Evolutionary conservation across 2,329 filamentous ascomycete species (phyloP).

Genomic region (Beauveria brongniartii): DNA sequence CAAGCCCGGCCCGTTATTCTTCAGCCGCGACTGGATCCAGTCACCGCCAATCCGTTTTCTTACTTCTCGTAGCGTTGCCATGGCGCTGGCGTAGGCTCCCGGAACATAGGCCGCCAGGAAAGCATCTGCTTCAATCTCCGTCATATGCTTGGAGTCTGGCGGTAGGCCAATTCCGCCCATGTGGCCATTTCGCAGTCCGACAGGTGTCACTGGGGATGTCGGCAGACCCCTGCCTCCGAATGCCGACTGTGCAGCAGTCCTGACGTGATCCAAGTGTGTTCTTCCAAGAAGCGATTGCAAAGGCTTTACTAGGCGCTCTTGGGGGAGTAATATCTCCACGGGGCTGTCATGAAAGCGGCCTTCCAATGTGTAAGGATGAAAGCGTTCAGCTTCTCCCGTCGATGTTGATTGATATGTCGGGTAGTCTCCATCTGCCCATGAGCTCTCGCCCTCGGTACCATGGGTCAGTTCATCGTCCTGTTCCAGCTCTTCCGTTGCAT

Average conservation of each 20-base stretch:
- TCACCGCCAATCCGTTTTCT: constrained; percentile 61
- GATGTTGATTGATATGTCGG: neutral
- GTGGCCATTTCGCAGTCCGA: constrained; percentile 43
- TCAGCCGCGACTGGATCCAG: constrained; percentile 60
- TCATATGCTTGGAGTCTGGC: constrained; percentile 58
- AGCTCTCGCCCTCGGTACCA: neutral
- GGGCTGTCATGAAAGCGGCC: constrained; percentile 71
- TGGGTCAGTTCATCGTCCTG: constrained; percentile 23
- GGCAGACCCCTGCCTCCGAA: constrained; percentile 75
- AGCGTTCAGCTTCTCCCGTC: constrained; percentile 35
- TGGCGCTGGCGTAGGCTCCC: constrained; percentile 59
- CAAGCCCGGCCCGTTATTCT: constrained; percentile 39
- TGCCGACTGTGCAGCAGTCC: constrained; percentile 58
- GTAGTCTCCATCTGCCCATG: neutral
- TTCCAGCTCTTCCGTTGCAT: constrained; percentile 21
- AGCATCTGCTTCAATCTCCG: constrained; percentile 65
- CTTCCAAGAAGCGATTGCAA: constrained; percentile 60
- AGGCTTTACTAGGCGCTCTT: constrained; percentile 59
- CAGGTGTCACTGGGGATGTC: constrained; percentile 64
- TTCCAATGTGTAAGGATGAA: constrained; percentile 65
- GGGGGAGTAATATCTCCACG: constrained; percentile 66
- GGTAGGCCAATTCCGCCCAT: constrained; percentile 60
- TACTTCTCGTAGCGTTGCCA: constrained; percentile 63
- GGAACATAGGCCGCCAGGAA: constrained; percentile 64
- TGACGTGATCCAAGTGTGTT: constrained; percentile 66